Evolutionary conservation across 805 yeast genomes (phyloP).

Genomic region (Zygosaccharomyces rouxii): DNA sequence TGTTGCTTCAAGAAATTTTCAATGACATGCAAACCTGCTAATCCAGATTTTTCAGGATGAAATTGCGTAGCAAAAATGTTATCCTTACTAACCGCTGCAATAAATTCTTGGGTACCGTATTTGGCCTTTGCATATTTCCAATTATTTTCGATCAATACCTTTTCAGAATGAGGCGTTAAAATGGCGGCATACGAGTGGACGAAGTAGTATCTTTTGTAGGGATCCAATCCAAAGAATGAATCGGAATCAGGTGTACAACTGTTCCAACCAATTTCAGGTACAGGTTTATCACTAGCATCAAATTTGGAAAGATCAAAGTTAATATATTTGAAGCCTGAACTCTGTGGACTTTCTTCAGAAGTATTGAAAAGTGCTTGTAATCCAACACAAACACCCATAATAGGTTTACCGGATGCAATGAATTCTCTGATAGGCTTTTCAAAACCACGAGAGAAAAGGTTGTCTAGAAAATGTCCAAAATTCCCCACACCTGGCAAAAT

Average conservation of each 20-base stretch:
- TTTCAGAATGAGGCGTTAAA: conserved; percentile 37
- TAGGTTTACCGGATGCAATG: conserved; percentile 70
- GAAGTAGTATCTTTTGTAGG: conserved; percentile 74
- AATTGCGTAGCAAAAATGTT: conserved; percentile 94
- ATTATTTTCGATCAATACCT: conserved; percentile 37
- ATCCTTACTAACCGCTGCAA: conserved; percentile 74
- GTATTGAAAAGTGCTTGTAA: conserved; percentile 75
- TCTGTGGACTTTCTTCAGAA: conserved; percentile 68
- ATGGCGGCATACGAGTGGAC: conserved; percentile 92
- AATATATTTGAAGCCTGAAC: conserved; percentile 58
- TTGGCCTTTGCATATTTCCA: conserved; percentile 73
- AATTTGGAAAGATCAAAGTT: conserved; percentile 57
- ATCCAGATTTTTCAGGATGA: conserved; percentile 98
- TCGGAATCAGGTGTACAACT: conserved; percentile 33
- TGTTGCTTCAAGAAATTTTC: conserved; percentile 57
- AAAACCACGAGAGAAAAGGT: conserved; percentile 57
- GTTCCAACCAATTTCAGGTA: conserved; percentile 98
- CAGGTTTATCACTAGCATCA: conserved; percentile 62
- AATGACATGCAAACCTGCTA: conserved; percentile 78
- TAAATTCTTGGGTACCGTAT: conserved; percentile 74
- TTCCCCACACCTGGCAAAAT: conserved; percentile 97
- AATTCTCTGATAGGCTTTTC: conserved; percentile 62
- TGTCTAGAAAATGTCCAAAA: conserved; percentile 86
- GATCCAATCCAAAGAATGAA: conserved; percentile 58
- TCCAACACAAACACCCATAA: conserved; percentile 98